Evolutionary conservation across 2,329 filamentous ascomycete genomes (phyloP), one percentile per base, ranked within the genome.

Genomic region (Xylaria sp.): DNA sequence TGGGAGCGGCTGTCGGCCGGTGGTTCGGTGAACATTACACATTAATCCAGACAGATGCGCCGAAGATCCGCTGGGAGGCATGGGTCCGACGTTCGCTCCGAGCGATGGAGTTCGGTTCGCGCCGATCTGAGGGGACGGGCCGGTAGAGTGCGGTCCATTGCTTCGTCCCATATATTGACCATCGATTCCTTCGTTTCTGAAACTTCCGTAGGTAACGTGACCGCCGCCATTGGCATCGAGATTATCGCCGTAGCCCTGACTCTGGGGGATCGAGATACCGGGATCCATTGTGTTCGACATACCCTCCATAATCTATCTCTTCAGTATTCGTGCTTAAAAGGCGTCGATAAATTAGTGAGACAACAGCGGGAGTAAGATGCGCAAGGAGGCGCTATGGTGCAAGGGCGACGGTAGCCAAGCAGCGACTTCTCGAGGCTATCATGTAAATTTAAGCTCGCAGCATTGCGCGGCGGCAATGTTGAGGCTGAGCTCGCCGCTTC

Each of bases 1-100:
- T 2, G 94, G 90, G 69, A 90, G 91, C 2, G 94, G 94, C 71
- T 97, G 92, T 63, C 87, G 86, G 42, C 94, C 94, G 0, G 93
- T 97, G 1, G 94, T 97, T 64, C 92, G 79, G 68, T 87, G 84
- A n/a, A 88, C 85, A 70, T 88, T 88, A 70, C 85, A 88, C 84
- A 88, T 87, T 57, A 88, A 72, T 0, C 85, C 85, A 0, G 85
- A 88, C 9, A 87, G 74, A 69, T 88, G 85, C 5, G 83, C 76
- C 0, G 82, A 83, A 0, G 80, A 78, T 0, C 78, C 77, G 1
- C 77, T 75, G 51, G 70, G 70, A n/a, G 76, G 73, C 8, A 80
- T 74, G 5, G 78, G 78, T 2, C 78, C 80, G 11, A 76, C 71
- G 9, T 70, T 68, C 2, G 73, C 58, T 9, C 76, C 70, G 11